phyloP scores from a whole-genome alignment of 345 rosid genomes.

The Corchorus olitorius region DNA sequence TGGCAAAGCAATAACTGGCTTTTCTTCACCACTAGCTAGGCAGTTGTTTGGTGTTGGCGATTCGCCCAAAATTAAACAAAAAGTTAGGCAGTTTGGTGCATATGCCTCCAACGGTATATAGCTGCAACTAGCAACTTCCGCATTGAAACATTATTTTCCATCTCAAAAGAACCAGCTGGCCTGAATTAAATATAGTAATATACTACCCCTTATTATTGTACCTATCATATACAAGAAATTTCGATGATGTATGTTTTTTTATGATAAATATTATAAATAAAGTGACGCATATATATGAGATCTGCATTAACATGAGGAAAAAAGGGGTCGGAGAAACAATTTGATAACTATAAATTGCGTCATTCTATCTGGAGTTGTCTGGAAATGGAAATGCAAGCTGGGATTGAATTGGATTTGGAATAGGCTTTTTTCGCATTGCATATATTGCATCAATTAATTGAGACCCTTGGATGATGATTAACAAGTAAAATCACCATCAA shows the following conservation, averaged over 20 bases:
- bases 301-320: background rate
- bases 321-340: no score
- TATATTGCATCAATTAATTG: background rate
- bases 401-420: background rate
- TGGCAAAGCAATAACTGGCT: conserved; percentile 3
- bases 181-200: background rate
- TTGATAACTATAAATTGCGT: background rate
- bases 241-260: background rate
- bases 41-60: conserved; percentile 1
- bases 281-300: background rate
- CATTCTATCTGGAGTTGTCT: background rate
- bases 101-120: background rate
- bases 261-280: background rate
- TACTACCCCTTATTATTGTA: background rate
- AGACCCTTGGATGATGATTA: background rate
- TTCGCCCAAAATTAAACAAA: no score
- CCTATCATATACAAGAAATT: background rate
- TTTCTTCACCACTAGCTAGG: background rate
- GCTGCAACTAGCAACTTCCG: background rate
- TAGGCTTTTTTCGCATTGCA: background rate
- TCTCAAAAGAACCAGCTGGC: conserved; percentile 16
- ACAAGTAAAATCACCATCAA: background rate
- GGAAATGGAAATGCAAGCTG: background rate
- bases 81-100: background rate
- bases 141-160: background rate